These are phyloP conservation scores for Apiospora kogelbergensis DNA, from an alignment of 2,329 filamentous ascomycete species.

Conservation along the genomic window DNA sequence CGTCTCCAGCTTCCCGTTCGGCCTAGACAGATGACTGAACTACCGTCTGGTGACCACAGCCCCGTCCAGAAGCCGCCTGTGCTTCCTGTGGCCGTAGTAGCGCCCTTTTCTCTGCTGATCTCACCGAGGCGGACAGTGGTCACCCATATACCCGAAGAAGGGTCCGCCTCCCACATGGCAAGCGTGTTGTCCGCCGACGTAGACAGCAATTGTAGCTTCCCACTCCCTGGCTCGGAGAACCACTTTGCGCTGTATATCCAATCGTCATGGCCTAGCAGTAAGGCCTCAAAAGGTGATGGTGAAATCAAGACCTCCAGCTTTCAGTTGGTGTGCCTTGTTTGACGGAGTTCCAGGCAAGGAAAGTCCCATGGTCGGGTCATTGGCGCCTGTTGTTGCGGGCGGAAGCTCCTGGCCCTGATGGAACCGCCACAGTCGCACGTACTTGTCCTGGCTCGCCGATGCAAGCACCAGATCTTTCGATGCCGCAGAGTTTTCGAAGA, in stretches of 20 bases:
- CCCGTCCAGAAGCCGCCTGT: conserved; percentile 96
- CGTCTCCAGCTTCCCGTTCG: conserved; percentile 91
- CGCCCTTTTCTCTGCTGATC: conserved; percentile 91
- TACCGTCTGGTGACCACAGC: conserved; percentile 80
- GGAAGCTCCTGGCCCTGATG: conserved; percentile 68
- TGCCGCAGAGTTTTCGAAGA: conserved; percentile 54
- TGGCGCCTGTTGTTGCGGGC: conserved; percentile 49
- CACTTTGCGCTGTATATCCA: conserved; percentile 94
- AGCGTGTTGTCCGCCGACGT: conserved; percentile 95
- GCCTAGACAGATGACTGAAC: conserved; percentile 76
- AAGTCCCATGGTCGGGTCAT: conserved; percentile 58
- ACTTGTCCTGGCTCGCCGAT: conserved; percentile 96
- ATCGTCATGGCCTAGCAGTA: conserved; percentile 93
- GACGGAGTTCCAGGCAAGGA: conserved; percentile 70
- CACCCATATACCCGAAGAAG: conserved; percentile 85
- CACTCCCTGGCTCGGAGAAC: conserved; percentile 52
- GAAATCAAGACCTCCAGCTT: conserved; percentile 59
- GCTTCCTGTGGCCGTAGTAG: conserved; percentile 93
- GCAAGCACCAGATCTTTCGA: conserved; percentile 76
- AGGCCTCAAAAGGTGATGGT: conserved; percentile 91
- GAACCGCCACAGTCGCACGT: conserved; percentile 89
- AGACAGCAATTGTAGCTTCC: conserved; percentile 72
- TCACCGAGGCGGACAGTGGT: conserved; percentile 84
- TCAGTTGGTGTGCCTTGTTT: conserved; percentile 84
- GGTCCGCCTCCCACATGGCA: conserved; percentile 87